Conservation (phyloP, 2,329 filamentous ascomycete genomes). For the Calcarisporium arbuscula region DNA sequence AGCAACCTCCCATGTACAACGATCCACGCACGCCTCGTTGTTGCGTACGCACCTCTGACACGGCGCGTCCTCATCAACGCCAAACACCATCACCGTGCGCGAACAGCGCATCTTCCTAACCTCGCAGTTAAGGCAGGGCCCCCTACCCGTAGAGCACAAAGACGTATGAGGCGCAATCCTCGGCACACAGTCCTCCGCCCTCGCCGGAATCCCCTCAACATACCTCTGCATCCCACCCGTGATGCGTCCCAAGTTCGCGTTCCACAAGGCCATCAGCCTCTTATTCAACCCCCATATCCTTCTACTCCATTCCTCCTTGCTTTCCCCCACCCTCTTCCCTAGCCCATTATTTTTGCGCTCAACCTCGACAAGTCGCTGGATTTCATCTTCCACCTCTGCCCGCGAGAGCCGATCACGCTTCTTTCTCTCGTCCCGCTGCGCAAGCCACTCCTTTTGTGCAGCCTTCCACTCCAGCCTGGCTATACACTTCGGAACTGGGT, state of each 20-base stretch:
- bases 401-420: constrained; percentile 1
- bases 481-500: background rate
- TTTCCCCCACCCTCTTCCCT: constrained; percentile 1
- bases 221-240: constrained; percentile 14
- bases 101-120: constrained; percentile 18
- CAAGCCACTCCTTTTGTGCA: background rate
- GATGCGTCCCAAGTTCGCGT: constrained; percentile 5
- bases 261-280: constrained; percentile 8
- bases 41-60: constrained; percentile 18
- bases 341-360: background rate
- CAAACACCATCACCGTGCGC: constrained; percentile 12
- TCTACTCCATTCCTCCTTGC: background rate
- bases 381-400: constrained; percentile 2
- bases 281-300: background rate
- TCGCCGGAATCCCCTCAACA: constrained; percentile 20
- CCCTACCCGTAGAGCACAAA: background rate
- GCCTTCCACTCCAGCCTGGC: background rate
- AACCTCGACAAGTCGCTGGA: constrained; percentile 1
- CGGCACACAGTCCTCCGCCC: constrained; percentile 11
- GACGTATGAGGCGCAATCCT: constrained; percentile 9
- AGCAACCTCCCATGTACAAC: no score
- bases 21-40: constrained; percentile 19
- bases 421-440: background rate
- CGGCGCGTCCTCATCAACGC: constrained; percentile 33
- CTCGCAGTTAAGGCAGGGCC: constrained; percentile 18